Percentiles rank a stretch among this genome's conserved stretches.
phyloP scores from a whole-genome alignment of 2,329 filamentous ascomycete species.

The Calycina herbarum region DNA sequence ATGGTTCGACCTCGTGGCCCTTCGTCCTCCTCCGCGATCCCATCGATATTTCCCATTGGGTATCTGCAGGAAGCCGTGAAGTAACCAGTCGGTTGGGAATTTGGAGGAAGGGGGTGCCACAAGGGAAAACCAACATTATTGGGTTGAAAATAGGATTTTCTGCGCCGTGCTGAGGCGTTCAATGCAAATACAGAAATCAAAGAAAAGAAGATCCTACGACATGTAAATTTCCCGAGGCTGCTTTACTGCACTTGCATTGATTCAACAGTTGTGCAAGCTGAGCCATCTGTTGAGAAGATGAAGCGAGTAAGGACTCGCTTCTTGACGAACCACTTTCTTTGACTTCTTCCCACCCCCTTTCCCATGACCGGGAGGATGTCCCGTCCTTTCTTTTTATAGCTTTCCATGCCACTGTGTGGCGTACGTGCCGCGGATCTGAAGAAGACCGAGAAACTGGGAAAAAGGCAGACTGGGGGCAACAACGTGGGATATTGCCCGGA shows the following conservation, averaged over 20 bases:
- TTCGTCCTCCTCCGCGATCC: background rate
- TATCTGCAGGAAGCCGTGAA: conserved; percentile 2
- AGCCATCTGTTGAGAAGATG: background rate
- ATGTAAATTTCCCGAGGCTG: background rate
- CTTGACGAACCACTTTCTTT: background rate
- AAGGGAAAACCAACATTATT: background rate
- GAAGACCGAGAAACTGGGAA: conserved; percentile 3
- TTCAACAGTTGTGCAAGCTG: background rate
- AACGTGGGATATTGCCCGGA: conserved; percentile 1
- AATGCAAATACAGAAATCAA: background rate
- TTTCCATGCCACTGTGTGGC: background rate
- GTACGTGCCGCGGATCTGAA: background rate
- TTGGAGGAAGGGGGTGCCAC: background rate
- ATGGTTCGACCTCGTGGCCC: background rate
- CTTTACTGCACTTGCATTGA: background rate
- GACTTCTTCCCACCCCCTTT: background rate
- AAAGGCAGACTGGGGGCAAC: background rate
- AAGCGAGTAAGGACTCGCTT: background rate
- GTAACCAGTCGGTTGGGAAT: background rate
- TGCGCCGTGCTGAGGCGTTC: background rate
- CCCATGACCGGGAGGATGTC: background rate
- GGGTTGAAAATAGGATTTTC: background rate
- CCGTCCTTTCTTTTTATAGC: background rate
- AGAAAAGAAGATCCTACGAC: background rate
- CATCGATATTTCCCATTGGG: background rate